Conservation (phyloP, 1,139 yeast genomes). For the Diutina pseudorugosa region DNA sequence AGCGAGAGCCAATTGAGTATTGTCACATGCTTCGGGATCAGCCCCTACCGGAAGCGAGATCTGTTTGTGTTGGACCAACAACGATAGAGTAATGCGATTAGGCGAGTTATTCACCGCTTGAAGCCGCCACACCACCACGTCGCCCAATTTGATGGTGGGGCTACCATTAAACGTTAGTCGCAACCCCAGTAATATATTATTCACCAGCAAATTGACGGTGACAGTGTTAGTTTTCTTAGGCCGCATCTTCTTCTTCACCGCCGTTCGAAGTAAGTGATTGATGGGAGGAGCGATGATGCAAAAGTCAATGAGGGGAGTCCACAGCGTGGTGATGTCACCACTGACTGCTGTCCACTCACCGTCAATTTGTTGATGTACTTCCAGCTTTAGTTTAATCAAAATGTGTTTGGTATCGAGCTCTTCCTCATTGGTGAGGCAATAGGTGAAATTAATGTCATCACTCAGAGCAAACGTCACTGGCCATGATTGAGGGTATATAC, state of each 20-base stretch:
- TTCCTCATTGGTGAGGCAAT: slow-evolving; percentile 26
- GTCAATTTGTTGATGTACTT: slow-evolving; percentile 8
- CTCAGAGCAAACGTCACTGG: slow-evolving; percentile 20
- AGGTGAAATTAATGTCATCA: slow-evolving; percentile 31
- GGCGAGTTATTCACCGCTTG: slow-evolving; percentile 43
- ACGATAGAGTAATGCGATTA: slow-evolving; percentile 28
- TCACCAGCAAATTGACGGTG: slow-evolving; percentile 29
- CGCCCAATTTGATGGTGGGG: slow-evolving; percentile 48
- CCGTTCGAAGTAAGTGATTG: not conserved
- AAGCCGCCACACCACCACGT: slow-evolving; percentile 49
- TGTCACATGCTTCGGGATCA: not conserved
- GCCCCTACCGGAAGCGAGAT: not conserved
- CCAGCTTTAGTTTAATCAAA: slow-evolving; percentile 7
- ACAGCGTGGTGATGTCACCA: slow-evolving; percentile 34
- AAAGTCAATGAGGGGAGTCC: slow-evolving; percentile 55
- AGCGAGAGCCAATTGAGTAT: not conserved
- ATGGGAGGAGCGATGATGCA: slow-evolving; percentile 36
- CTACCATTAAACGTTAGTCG: slow-evolving; percentile 55
- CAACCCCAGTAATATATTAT: slow-evolving; percentile 31
- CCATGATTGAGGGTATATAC: slow-evolving; percentile 8
- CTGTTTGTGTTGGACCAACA: slow-evolving; percentile 17
- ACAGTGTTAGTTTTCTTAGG: slow-evolving; percentile 20
- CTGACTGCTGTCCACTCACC: slow-evolving; percentile 12
- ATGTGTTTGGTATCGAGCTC: slow-evolving; percentile 9
- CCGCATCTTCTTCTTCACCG: not conserved